Base-by-base conservation (phyloP, 345 rosid genomes). In the Brassica rapa region DNA sequence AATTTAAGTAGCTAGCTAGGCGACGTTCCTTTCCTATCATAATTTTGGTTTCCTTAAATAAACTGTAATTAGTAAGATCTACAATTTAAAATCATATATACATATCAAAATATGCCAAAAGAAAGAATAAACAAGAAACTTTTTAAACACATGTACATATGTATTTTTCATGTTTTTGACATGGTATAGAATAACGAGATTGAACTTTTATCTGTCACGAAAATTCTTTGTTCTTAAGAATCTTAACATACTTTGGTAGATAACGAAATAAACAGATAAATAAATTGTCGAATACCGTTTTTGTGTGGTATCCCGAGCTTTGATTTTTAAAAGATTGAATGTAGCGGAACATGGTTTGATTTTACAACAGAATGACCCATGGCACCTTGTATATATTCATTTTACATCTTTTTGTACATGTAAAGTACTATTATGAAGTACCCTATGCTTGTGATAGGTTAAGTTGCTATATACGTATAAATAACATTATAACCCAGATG, bases 1-100 rank as follows among this genome's bases (percentile, higher is more conserved):
- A 46, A 66, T 46, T 60, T 12, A 72, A 24, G 41, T 29, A 66
- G 57, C 21, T 78, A 56, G 46, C 68, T 59, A 66, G 41, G 8
- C 37, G 9, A 25, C 57, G 57, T 46, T 68, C 51, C 30, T 27
- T 27, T 53, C 57, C 46, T 53, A 63, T 62, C 30, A 69, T 37
- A 53, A 4, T n/a, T 53, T 69, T 69, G 10, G 30, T 2, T 62
- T 37, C 16, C 6, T 51, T 51, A 51, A 64, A 56, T 55, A 70
- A 24, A 64, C 25, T 14, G 33, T 14, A 46, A 21, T 6, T 69
- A 62, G 5, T 23, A 46, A 46, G 4, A 53, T 55, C 57, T 23
- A n/a, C 35, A 74, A 16, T 8, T 8, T 21, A 32, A 49, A 49
- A n/a, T 46, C 5, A 41, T 9, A 41, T 11, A 51, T 51, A 15